phyloP scores from a whole-genome alignment of 345 rosid genomes.

The Sisymbrium irio region DNA sequence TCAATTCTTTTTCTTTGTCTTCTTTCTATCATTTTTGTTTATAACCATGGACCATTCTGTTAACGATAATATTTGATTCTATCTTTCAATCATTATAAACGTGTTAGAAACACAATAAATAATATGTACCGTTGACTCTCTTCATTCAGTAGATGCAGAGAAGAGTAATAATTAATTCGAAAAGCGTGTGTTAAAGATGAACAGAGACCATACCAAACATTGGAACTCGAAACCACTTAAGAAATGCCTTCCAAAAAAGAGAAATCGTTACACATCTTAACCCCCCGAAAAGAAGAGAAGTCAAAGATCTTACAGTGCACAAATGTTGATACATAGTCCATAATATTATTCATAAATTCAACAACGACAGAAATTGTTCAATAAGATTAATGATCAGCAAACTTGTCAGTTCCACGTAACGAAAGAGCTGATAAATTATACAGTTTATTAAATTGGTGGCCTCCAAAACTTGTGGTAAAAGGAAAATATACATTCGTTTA shows the following conservation, averaged over 20 bases:
- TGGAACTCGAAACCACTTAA: constrained; percentile 17
- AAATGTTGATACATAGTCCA: neutral
- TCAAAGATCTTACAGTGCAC: neutral
- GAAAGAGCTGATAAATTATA: neutral
- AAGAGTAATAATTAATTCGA: neutral
- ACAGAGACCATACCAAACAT: constrained; percentile 8
- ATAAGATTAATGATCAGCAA: neutral
- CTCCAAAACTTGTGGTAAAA: neutral
- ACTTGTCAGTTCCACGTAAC: neutral
- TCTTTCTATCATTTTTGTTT: neutral
- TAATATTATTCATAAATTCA: neutral
- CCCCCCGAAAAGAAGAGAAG: neutral
- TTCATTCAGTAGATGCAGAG: neutral
- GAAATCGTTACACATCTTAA: neutral
- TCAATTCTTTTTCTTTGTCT: neutral
- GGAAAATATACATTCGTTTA: neutral
- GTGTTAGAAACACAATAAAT: constrained; percentile 1
- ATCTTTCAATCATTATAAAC: constrained; percentile 9
- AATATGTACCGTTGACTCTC: constrained; percentile 23
- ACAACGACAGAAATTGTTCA: neutral
- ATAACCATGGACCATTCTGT: neutral
- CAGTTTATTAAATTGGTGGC: neutral
- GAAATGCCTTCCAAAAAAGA: neutral
- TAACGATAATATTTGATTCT: neutral
- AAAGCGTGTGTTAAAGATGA: neutral